Evolutionary conservation across 225 moss, liverwort and hornwort species (phyloP), one percentile per base, ranked within the genome.

Genomic region (Takakia lepidozioides): DNA sequence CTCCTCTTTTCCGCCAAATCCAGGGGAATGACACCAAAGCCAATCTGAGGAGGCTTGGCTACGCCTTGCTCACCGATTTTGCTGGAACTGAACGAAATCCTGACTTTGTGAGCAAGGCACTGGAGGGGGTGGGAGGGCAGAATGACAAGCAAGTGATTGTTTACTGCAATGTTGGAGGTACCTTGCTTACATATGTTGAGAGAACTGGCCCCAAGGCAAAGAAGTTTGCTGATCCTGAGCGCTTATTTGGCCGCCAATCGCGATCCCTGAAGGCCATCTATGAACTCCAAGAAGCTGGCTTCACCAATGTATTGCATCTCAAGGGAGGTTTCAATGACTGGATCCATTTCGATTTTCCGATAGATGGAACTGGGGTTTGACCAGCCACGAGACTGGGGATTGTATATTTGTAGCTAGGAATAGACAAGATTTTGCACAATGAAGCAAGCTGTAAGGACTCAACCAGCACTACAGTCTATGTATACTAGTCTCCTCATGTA

Each of bases 71-170:
- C 27, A 93, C 88, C 0, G 78, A 93, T 35, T 93, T 88, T 42
- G 57, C 63, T 32, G 93, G 93, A 19, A 88, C 88, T 19, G 88
- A 93, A 73, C 67, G 93, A 5, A 93, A 93, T 55, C 89, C 93
- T 13, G 71, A 77, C 6, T 93, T 89, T 47, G n/a, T 80, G 1
- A 43, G 62, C 1, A 71, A 71, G 9, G 82, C 93, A 26, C 47
- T 60, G 0, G 49, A 60, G 39, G 84, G 84, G 0, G 93, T 89
- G 2, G 63, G 62, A n/a, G 86, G 81, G 5, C 70, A 93, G 18
- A 82, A 80, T 37, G 52, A 58, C 26, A 80, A 68, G 67, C 66
- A 70, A 17, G 74, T 93, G 27, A 61, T 93, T 5, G 73, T 86
- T 18, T 72, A 86, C 48, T 88, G 93, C 57, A 75, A 75, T 48